phyloP scores from a whole-genome alignment of 2,329 filamentous ascomycete genomes.

The Neofusicoccum umdonicola region DNA sequence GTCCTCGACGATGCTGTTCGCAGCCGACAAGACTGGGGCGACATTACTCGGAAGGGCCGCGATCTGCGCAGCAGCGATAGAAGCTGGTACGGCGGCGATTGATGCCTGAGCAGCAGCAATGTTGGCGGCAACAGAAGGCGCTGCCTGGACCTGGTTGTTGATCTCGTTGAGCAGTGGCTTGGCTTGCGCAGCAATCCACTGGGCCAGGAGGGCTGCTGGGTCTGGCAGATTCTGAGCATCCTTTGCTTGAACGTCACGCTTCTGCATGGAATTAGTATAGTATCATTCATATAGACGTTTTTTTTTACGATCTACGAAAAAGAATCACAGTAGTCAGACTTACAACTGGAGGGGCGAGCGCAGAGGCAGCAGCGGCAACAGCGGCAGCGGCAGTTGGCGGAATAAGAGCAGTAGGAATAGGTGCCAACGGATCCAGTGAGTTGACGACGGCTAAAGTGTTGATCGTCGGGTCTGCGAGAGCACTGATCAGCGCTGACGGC shows the following conservation, averaged over 20 bases:
- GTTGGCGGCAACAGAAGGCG: neutral
- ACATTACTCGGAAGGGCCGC: neutral
- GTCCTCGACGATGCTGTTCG: neutral
- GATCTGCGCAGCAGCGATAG: neutral
- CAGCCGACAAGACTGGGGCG: neutral
- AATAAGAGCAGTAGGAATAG: neutral
- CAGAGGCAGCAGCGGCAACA: neutral
- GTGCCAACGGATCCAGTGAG: neutral
- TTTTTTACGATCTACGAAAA: neutral
- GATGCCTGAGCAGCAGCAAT: neutral
- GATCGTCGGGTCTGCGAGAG: neutral
- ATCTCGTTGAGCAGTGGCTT: conserved; percentile 4
- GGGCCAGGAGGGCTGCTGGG: neutral
- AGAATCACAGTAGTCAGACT: neutral
- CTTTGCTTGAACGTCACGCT: neutral
- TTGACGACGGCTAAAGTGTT: neutral
- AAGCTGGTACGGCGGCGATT: neutral
- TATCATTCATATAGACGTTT: neutral
- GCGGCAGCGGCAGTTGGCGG: neutral
- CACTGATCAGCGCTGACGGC: neutral
- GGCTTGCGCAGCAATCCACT: conserved; percentile 1
- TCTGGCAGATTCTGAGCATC: neutral
- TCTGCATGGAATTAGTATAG: neutral
- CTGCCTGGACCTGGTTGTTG: neutral
- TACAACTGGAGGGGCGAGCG: neutral